Evolutionary conservation across 108 stramenopile species (phyloP).

Genomic region (Nannochloropsis granulata): DNA sequence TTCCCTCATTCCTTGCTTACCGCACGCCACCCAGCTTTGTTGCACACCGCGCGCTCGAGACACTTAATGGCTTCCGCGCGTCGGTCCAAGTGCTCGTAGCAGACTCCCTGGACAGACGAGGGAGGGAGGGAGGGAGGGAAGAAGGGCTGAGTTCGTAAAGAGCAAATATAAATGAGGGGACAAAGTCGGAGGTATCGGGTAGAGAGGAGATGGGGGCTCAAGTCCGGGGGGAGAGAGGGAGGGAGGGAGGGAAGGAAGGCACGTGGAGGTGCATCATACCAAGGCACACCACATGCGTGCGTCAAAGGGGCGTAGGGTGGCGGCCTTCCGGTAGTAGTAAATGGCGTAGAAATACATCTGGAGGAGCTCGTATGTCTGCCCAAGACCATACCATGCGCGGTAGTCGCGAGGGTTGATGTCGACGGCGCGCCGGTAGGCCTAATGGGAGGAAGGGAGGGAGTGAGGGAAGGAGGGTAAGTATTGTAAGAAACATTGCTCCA

Average conservation of each 20-base stretch:
- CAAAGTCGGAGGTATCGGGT: too few species aligned
- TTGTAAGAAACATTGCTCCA: too few species aligned
- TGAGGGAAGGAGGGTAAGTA: too few species aligned
- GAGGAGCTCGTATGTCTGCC: constrained; percentile 92
- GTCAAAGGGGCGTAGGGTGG: constrained; percentile 80
- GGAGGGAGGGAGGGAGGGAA: background rate
- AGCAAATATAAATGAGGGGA: too few species aligned
- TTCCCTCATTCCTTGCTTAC: background rate
- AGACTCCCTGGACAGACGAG: constrained; percentile 41
- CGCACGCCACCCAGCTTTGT: too few species aligned
- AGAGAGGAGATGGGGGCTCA: too few species aligned
- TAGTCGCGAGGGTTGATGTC: constrained; percentile 80
- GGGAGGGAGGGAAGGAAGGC: background rate
- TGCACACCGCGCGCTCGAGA: constrained; percentile 64
- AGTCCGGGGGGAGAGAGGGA: background rate
- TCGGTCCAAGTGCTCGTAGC: constrained; percentile 50
- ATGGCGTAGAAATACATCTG: constrained; percentile 82
- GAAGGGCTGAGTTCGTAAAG: background rate
- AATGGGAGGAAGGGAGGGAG: background rate
- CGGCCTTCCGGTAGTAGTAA: constrained; percentile 88
- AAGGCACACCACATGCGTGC: constrained; percentile 97
- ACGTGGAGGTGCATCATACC: background rate
- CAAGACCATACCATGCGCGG: constrained; percentile 97
- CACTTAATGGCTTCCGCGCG: constrained; percentile 63
- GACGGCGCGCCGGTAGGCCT: constrained; percentile 86